A percentile compares a stretch with the other conserved stretches of the same genome.
Conservation (phyloP, 805 yeast species). For the Helenozyma rhizophorensis region DNA sequence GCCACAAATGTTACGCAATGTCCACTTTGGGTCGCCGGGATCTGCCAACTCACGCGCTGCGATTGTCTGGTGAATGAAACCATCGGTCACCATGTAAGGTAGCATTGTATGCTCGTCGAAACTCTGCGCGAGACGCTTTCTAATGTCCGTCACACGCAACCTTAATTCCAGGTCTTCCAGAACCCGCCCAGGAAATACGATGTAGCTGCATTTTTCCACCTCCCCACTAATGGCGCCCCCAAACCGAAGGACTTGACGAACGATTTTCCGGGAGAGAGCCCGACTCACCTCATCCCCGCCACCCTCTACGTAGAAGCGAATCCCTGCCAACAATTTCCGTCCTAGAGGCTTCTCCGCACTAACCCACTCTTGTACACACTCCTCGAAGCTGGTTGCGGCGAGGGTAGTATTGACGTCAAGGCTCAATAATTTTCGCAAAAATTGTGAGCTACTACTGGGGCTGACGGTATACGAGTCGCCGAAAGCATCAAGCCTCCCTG, state of each 20-base stretch:
- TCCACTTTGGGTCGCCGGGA: too few species aligned
- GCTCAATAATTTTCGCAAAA: conserved; percentile 5
- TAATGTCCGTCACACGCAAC: conserved; percentile 12
- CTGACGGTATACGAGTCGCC: conserved; percentile 58
- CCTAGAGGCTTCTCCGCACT: conserved; percentile 12
- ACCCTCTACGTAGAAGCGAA: conserved; percentile 29
- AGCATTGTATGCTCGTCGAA: conserved; percentile 18
- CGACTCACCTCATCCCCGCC: conserved; percentile 5
- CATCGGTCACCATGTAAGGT: conserved; percentile 32
- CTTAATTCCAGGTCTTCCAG: not conserved
- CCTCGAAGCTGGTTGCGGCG: conserved; percentile 1
- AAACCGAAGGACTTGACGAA: conserved; percentile 38
- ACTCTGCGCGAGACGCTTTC: conserved; percentile 9
- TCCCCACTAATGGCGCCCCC: conserved; percentile 33
- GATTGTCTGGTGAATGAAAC: conserved; percentile 25
- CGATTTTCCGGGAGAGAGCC: conserved; percentile 3
- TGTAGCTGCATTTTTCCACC: conserved; percentile 25
- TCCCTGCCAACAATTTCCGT: conserved; percentile 30
- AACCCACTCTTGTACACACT: not conserved
- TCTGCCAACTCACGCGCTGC: conserved; percentile 6
- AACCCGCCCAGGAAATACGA: conserved; percentile 28
- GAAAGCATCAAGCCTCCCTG: conserved; percentile 46
- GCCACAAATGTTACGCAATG: too few species aligned
- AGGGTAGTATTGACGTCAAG: conserved; percentile 9
- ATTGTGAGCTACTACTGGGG: conserved; percentile 9